Evolutionary conservation across 345 rosid genomes (phyloP).

Genomic region (Crucihimalaya himalaica): DNA sequence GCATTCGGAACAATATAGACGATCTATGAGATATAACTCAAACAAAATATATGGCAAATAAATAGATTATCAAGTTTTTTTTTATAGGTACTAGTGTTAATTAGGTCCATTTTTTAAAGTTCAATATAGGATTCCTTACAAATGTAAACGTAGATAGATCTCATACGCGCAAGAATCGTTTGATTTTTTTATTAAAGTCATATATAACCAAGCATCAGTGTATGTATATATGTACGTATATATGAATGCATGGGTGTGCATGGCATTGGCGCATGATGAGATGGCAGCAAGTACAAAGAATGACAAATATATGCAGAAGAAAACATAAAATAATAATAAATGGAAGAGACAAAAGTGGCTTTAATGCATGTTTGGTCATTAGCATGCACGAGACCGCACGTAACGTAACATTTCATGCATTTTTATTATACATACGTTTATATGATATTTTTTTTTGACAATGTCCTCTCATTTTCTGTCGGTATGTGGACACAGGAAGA

Average conservation of each 20-base stretch:
- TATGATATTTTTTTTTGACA: conserved; percentile 9
- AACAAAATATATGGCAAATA: no score
- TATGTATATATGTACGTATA: not conserved
- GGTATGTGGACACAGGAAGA: conserved; percentile 75
- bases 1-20: not conserved
- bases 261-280: conserved; percentile 27
- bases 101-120: no score
- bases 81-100: no score
- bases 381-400: conserved; percentile 42
- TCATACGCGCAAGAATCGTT: not conserved
- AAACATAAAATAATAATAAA: not conserved
- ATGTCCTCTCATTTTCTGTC: conserved; percentile 29
- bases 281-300: conserved; percentile 31
- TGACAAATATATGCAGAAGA: conserved; percentile 6
- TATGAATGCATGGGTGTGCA: conserved; percentile 1
- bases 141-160: not conserved
- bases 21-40: no score
- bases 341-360: conserved; percentile 37
- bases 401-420: conserved; percentile 42
- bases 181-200: not conserved
- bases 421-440: conserved; percentile 9
- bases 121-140: not conserved
- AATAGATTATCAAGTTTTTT: no score
- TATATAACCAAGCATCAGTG: not conserved
- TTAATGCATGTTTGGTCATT: conserved; percentile 43